Evolutionary conservation across 495 filamentous ascomycete genomes (phyloP).

Genomic region (Hypoxylon lienhwacheense): DNA sequence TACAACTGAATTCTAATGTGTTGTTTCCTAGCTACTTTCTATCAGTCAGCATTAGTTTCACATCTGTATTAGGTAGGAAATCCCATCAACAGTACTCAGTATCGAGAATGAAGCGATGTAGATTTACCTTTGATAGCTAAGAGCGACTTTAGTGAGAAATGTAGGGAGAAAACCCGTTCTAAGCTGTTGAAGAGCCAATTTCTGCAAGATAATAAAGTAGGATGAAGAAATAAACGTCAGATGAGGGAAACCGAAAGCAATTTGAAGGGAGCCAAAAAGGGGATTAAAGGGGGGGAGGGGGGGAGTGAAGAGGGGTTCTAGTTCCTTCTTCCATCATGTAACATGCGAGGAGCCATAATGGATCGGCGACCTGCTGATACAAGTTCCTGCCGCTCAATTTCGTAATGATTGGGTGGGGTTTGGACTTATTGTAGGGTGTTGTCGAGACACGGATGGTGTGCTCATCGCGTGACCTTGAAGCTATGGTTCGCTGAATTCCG

Average conservation of each 20-base stretch:
- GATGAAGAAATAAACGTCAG: conserved; percentile 10
- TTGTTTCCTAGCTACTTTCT: conserved; percentile 14
- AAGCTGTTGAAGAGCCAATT: conserved; percentile 30
- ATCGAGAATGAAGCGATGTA: conserved; percentile 2
- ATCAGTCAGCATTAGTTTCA: conserved; percentile 4
- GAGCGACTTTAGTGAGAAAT: conserved; percentile 24
- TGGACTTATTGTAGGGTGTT: conserved; percentile 28
- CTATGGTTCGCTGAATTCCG: conserved; percentile 35
- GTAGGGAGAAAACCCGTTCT: conserved; percentile 26
- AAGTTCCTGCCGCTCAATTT: conserved; percentile 17
- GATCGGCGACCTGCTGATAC: conserved; percentile 35
- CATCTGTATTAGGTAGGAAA: background rate
- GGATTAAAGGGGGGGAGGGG: conserved; percentile 27
- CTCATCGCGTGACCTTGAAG: conserved; percentile 33
- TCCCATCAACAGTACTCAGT: background rate
- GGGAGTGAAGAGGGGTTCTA: conserved; percentile 24
- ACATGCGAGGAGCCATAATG: conserved; percentile 20
- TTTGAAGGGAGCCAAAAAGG: conserved; percentile 34
- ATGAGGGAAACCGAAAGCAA: conserved; percentile 30
- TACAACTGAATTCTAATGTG: conserved; percentile 12
- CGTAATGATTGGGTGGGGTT: conserved; percentile 34
- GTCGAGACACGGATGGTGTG: conserved; percentile 30
- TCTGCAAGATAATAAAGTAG: conserved; percentile 35
- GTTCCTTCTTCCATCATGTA: conserved; percentile 12
- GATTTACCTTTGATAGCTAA: conserved; percentile 30